phyloP scores from a whole-genome alignment of 2,329 filamentous ascomycete genomes.

The Emmonsiellopsis sp. region DNA sequence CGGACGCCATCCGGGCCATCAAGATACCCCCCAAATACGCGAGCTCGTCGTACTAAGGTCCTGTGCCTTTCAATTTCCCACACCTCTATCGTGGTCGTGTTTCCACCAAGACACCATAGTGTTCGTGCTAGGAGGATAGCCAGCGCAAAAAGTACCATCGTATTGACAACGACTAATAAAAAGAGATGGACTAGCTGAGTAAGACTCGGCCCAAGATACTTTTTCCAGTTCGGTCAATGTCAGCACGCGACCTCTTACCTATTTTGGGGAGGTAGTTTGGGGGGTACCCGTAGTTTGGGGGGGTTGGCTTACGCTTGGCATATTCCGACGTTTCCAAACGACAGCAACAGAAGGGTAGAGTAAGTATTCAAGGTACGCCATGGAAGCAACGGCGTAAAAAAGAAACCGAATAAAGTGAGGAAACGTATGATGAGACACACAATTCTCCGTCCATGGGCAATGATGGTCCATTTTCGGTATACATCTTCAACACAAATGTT shows the following conservation, averaged over 20 bases:
- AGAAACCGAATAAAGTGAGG: conserved; percentile 59
- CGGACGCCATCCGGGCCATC: conserved; percentile 48
- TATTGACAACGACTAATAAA: conserved; percentile 44
- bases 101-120: conserved; percentile 47
- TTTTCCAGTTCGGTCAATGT: conserved; percentile 8
- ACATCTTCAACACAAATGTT: conserved; percentile 34
- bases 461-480: conserved; percentile 60
- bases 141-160: conserved; percentile 48
- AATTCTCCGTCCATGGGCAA: conserved; percentile 59
- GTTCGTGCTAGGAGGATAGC: conserved; percentile 46
- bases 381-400: conserved; percentile 49
- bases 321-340: conserved; percentile 46
- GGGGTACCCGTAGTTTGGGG: neutral
- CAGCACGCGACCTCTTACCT: neutral
- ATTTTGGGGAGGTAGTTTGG: neutral
- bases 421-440: conserved; percentile 56
- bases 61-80: conserved; percentile 50
- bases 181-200: conserved; percentile 48
- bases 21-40: conserved; percentile 48
- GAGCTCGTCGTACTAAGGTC: conserved; percentile 37
- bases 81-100: conserved; percentile 56
- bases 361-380: conserved; percentile 48
- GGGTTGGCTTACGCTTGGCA: conserved; percentile 45
- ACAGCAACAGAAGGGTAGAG: conserved; percentile 43
- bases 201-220: conserved; percentile 51